These are phyloP conservation scores for Sechiopsis laciniata DNA, from an alignment of 306 rosid species.

Conservation along the genomic window DNA sequence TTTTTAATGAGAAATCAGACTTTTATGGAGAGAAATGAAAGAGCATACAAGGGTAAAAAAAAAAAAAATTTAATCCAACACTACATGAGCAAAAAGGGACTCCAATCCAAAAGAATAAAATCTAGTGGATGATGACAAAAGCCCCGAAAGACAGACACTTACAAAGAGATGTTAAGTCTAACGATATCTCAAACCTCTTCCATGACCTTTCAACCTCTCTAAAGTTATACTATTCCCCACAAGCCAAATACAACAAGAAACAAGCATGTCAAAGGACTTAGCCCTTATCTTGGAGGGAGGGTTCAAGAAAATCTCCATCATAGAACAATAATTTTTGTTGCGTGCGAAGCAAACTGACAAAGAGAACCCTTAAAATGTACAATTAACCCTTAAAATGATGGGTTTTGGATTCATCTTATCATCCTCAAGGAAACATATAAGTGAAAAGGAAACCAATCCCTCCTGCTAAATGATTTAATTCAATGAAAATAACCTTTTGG, in stretches of 20 bases:
- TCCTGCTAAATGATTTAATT: neutral
- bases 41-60: neutral
- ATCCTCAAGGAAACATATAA: neutral
- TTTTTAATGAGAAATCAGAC: neutral
- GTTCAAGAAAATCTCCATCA: neutral
- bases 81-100: no score
- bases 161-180: neutral
- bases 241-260: neutral
- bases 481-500: constrained; percentile 47
- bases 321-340: neutral
- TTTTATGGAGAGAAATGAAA: neutral
- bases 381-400: no score
- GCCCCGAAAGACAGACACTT: neutral
- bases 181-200: neutral
- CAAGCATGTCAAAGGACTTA: neutral
- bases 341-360: neutral
- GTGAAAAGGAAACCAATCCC: neutral
- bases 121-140: neutral
- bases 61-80: neutral
- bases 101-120: neutral
- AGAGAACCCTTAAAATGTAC: no score
- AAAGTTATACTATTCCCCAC: neutral
- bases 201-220: neutral
- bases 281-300: neutral
- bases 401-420: neutral